Base-by-base conservation (phyloP, 495 filamentous ascomycete species). In the Lepraria neglecta region DNA sequence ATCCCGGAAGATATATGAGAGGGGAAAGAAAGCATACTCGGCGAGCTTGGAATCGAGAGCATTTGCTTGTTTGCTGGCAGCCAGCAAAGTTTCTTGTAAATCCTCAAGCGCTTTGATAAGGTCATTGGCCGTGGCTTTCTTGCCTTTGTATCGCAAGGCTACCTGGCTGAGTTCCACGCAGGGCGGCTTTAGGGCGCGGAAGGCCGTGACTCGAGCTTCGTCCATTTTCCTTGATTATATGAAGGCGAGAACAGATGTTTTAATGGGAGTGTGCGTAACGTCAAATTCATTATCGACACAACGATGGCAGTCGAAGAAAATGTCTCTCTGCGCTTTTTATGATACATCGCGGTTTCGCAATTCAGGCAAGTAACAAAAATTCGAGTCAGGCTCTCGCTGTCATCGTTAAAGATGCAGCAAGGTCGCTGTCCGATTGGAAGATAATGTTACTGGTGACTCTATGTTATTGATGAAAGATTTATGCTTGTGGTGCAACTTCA, bases 1-100 rank as follows among this genome's bases (percentile, higher is more conserved):
- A 55, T 84, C 80, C 59, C 88, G 85, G 65, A 99, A 87, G 53
- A 97, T 84, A 63, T 95, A 87, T 3, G 89, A 90, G 0, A 99
- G 75, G 0, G 94, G 94, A 66, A 96, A 94, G 78, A 97, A 97
- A 65, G 87, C 82, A 76, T 96, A 99, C 71, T 97, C 90, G 9
- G 91, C 94, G 30, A 97, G 75, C 71, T 90, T 91, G 56, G 83
- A 78, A 69, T 96, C 90, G 12, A 97, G 75, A 0, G 78, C 74
- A 19, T 75, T 72, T 40, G 80, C 75, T 52, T 76, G 74, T 50
- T 62, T 68, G 43, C 77, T 75, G 65, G 87, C 76, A 40, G 75
- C 70, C 6, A 78, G 71, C 28, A 95, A 73, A 21, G 80, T 67
- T 15, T 65, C 60, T 46, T 77, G 75, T 4, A 95, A 75, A 0